These are phyloP conservation scores for Fusarium musae DNA, from an alignment of 2,329 filamentous ascomycete species.

Conservation along the genomic window DNA sequence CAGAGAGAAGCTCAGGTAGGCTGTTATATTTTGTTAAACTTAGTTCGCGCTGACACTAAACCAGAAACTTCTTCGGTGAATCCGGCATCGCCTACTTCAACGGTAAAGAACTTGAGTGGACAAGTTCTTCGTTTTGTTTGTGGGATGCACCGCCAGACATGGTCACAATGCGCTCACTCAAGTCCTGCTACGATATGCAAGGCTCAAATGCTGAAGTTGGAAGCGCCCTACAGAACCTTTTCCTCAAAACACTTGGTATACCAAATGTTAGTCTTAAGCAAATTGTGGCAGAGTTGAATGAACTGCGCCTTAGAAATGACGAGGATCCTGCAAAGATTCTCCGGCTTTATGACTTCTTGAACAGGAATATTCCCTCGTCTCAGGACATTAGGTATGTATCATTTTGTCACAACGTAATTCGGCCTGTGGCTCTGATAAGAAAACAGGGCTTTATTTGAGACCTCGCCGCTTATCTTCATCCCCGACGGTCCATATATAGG, in stretches of 20 bases:
- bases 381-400: neutral
- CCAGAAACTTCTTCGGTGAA: neutral
- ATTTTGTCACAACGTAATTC: neutral
- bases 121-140: neutral
- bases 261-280: neutral
- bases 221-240: neutral
- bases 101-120: neutral
- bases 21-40: fast-evolving
- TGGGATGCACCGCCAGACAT: neutral
- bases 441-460: neutral
- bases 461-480: neutral
- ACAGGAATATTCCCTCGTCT: neutral
- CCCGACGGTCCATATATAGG: neutral
- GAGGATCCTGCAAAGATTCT: neutral
- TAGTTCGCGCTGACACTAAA: fast-evolving
- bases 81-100: fast-evolving
- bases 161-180: neutral
- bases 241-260: neutral
- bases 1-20: neutral
- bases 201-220: fast-evolving
- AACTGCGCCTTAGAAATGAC: neutral
- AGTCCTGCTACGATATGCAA: neutral
- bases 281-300: neutral
- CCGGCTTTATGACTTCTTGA: neutral
- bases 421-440: neutral